These are phyloP conservation scores for Moesziomyces parantarcticus DNA, from an alignment of 1,284 basidiomycete genomes.

Conservation along the genomic window DNA sequence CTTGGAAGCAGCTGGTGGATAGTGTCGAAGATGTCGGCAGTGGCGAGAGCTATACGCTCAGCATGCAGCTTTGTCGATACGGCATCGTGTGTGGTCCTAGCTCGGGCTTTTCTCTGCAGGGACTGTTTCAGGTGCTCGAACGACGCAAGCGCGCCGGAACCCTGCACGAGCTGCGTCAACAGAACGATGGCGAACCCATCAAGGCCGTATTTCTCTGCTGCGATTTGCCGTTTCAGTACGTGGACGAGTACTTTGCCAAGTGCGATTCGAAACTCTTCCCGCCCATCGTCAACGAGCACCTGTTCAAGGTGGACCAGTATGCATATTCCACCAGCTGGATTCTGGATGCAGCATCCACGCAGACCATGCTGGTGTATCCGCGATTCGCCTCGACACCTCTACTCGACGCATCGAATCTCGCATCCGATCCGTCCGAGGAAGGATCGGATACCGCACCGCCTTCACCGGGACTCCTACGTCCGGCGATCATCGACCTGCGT, in stretches of 20 bases:
- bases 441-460: slow-evolving; percentile 4
- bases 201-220: slow-evolving; percentile 48
- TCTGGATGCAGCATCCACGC: slow-evolving; percentile 18
- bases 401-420: slow-evolving; percentile 9
- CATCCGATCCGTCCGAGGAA: slow-evolving; percentile 9
- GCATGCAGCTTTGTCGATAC: slow-evolving; percentile 40
- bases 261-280: slow-evolving; percentile 12
- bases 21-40: slow-evolving; percentile 31
- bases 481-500: slow-evolving; percentile 32
- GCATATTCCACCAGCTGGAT: slow-evolving; percentile 35
- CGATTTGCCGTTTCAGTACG: slow-evolving; percentile 50
- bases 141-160: slow-evolving; percentile 23
- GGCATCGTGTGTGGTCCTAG: slow-evolving; percentile 43
- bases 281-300: slow-evolving; percentile 39
- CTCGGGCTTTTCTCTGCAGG: slow-evolving; percentile 41
- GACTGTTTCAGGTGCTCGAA: slow-evolving; percentile 39
- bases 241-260: slow-evolving; percentile 47
- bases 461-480: slow-evolving; percentile 7
- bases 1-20: slow-evolving; percentile 42
- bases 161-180: slow-evolving; percentile 23
- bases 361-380: slow-evolving; percentile 40
- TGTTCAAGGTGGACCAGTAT: slow-evolving; percentile 43
- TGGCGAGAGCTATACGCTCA: slow-evolving; percentile 25
- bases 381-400: slow-evolving; percentile 12
- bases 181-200: slow-evolving; percentile 29